Evolutionary conservation across 352 stramenopile genomes (phyloP).

Genomic region (Phytophthora cajani): DNA sequence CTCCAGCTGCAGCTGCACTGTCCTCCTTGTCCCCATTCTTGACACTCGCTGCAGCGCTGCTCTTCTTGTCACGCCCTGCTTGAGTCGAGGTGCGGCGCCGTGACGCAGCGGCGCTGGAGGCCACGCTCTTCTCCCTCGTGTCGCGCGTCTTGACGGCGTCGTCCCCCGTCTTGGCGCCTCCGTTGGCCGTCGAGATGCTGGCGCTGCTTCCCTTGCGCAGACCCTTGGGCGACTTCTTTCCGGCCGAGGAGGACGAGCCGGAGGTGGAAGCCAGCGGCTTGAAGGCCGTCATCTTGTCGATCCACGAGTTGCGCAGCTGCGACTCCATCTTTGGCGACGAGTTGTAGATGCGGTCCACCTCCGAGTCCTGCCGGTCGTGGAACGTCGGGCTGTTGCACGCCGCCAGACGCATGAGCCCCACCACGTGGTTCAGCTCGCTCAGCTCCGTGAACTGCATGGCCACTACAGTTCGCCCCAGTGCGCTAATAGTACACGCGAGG

Average conservation of each 20-base stretch:
- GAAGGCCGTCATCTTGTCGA: conserved; percentile 86
- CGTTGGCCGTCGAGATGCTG: conserved; percentile 8
- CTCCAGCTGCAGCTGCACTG: neutral
- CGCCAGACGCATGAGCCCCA: conserved; percentile 81
- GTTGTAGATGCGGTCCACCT: conserved; percentile 91
- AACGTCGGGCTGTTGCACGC: conserved; percentile 89
- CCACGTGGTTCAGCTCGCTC: conserved; percentile 86
- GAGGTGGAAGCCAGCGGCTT: conserved; percentile 49
- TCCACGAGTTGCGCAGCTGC: conserved; percentile 88
- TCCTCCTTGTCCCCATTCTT: conserved; percentile 29
- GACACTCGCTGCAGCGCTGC: conserved; percentile 17
- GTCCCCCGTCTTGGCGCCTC: conserved; percentile 18
- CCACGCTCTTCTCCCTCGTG: conserved; percentile 33
- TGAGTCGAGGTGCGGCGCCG: conserved; percentile 40
- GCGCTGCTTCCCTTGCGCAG: conserved; percentile 36
- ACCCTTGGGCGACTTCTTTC: conserved; percentile 60
- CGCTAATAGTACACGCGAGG: neutral
- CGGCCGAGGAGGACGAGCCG: conserved; percentile 5
- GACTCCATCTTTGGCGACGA: conserved; percentile 90
- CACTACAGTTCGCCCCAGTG: neutral
- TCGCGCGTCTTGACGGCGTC: conserved; percentile 31
- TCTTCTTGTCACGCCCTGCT: conserved; percentile 33
- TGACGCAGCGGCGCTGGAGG: conserved; percentile 17
- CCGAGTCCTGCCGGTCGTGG: conserved; percentile 90
- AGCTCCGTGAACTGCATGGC: conserved; percentile 91